Evolutionary conservation across 148 eudicot genomes (phyloP), one percentile per base, ranked within the genome.

Genomic region (Rhododendron vialii): DNA sequence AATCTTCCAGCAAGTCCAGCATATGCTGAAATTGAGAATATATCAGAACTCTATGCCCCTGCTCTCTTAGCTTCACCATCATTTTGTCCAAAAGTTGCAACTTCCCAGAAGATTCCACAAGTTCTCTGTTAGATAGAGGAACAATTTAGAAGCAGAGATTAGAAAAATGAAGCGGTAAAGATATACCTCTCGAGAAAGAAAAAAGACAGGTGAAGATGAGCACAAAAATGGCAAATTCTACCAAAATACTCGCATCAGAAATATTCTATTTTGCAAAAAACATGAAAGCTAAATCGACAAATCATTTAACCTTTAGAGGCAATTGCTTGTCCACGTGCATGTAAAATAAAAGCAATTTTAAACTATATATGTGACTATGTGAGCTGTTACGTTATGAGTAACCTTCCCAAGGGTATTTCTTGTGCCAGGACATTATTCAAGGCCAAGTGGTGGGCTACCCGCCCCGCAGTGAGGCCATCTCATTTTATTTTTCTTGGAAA

Each of bases 21-120:
- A 96, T 95, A 90, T 92, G 95, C 90, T 93, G 98, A 92, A 98
- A 98, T 83, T 98, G 99, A 35, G 99, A 86, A 91, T 98, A 98
- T 82, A 98, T 91, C 77, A 98, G 93, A 89, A 98, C 99, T 90
- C 99, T 92, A 81, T 98, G 98, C 30, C 99, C 99, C 90, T 95
- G 96, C 86, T 98, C 98, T 92, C 92, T 95, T 73, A 98, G 98
- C 88, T 91, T 98, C 85, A 94, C 91, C 98, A 98, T 94, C 98
- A 98, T 93, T 90, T 95, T 98, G 90, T 98, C 96, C 89, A 98
- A 74, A 82, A 98, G 91, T 63, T 93, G 96, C 88, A 98, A 86
- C 85, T 98, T 98, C 41, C 99, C 98, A 71, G 98, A 94, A 67
- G 98, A 86, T 88, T 98, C 99, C 88, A 98, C 81, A 63, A 98